Conservation (phyloP, 2,329 filamentous ascomycete species). For the Davidsoniella eucalypti region DNA sequence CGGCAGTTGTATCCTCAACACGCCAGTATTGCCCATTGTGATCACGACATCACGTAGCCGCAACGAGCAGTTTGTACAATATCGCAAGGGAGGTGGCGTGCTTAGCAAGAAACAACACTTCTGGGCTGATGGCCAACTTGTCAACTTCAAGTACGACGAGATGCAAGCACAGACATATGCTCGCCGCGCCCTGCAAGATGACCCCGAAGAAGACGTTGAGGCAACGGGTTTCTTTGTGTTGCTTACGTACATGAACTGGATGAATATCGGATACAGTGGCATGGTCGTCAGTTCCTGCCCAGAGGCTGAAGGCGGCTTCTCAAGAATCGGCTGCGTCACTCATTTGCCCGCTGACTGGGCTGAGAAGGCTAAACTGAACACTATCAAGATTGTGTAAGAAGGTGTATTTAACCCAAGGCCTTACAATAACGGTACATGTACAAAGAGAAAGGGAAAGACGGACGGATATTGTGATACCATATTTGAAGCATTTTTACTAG, state of each 20-base stretch:
- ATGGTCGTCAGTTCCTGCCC: slow-evolving; percentile 11
- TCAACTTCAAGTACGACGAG: slow-evolving; percentile 12
- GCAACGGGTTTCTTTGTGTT: slow-evolving; percentile 10
- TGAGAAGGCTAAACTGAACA: slow-evolving; percentile 12
- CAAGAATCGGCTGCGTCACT: slow-evolving; percentile 10
- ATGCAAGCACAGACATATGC: slow-evolving; percentile 11
- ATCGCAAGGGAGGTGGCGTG: slow-evolving; percentile 11
- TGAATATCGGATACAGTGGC: slow-evolving; percentile 11
- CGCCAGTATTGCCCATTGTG: slow-evolving; percentile 10
- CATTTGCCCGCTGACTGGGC: slow-evolving; percentile 11
- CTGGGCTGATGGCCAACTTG: slow-evolving; percentile 11
- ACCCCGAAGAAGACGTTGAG: slow-evolving; percentile 11
- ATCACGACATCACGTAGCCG: slow-evolving; percentile 8
- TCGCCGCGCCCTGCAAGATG: not conserved
- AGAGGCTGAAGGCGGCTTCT: slow-evolving; percentile 8
- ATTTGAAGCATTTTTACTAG: not conserved
- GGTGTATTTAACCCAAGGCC: not conserved
- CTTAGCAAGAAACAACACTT: slow-evolving; percentile 12
- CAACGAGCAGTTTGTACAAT: slow-evolving; percentile 10
- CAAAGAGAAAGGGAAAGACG: not conserved
- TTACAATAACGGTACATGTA: not conserved
- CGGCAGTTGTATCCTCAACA: slow-evolving; percentile 12
- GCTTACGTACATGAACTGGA: slow-evolving; percentile 13
- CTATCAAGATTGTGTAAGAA: slow-evolving; percentile 11
- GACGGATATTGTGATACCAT: slow-evolving; percentile 10